Evolutionary conservation across 202 grass and related monocot genomes (phyloP).

Genomic region (Saccharum hybrid): DNA sequence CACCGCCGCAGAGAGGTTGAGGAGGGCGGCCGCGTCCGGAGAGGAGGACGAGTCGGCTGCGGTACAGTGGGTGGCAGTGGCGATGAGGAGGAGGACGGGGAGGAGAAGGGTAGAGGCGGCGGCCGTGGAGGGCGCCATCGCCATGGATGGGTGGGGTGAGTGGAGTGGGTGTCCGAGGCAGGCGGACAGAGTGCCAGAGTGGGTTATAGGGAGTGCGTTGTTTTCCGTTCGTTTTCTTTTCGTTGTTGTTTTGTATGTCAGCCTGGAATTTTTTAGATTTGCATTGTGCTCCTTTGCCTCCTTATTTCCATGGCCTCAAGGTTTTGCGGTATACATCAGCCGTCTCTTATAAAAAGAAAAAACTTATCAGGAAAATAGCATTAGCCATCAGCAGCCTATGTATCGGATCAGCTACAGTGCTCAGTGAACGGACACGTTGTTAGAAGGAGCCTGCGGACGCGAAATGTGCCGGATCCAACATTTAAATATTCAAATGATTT

Average conservation of each 20-base stretch:
- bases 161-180: constrained; percentile 37
- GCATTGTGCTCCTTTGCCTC: not conserved
- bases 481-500: too few species aligned
- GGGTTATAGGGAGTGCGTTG: constrained; percentile 43
- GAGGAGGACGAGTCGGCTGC: constrained; percentile 28
- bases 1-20: constrained; percentile 54
- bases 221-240: constrained; percentile 28
- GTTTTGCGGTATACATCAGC: not conserved
- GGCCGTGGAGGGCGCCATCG: constrained; percentile 45
- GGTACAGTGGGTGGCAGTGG: constrained; percentile 1
- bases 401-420: too few species aligned
- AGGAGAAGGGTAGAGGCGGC: constrained; percentile 41
- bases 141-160: constrained; percentile 19
- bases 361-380: too few species aligned
- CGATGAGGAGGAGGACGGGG: constrained; percentile 25
- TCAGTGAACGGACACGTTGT: too few species aligned
- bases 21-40: constrained; percentile 47
- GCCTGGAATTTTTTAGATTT: not conserved
- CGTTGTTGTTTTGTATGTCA: not conserved
- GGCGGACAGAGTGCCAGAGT: constrained; percentile 4
- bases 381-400: too few species aligned
- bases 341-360: too few species aligned
- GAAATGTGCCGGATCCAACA: too few species aligned
- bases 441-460: too few species aligned
- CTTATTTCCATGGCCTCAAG: not conserved